Evolutionary conservation across 805 yeast species (phyloP).

Genomic region (Yarrowia yakushimensis): DNA sequence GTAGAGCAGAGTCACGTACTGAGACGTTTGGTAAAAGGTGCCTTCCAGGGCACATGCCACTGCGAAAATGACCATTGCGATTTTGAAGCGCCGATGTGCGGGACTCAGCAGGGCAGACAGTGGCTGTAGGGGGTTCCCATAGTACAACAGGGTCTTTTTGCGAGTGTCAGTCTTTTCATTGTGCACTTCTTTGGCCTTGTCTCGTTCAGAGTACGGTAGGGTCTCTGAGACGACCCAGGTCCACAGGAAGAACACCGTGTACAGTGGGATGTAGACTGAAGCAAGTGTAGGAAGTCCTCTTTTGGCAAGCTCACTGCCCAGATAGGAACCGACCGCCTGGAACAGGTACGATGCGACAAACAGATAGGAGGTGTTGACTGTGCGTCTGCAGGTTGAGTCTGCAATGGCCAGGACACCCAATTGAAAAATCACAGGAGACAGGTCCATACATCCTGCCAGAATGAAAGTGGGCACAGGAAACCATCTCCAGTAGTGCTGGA

Average conservation of each 20-base stretch:
- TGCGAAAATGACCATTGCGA: conserved; percentile 10
- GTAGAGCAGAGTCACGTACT: not conserved
- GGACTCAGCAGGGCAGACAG: not conserved
- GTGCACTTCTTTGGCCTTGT: not conserved
- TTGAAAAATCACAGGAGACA: not conserved
- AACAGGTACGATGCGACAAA: not conserved
- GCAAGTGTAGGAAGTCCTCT: not conserved
- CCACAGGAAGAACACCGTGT: not conserved
- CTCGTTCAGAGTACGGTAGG: not conserved
- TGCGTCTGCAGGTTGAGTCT: not conserved
- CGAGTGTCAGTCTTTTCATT: not conserved
- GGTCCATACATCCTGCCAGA: not conserved
- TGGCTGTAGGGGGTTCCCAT: not conserved
- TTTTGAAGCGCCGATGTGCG: conserved; percentile 5
- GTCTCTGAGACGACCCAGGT: not conserved
- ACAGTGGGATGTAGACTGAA: not conserved
- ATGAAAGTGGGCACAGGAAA: not conserved
- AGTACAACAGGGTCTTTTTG: not conserved
- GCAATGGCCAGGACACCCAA: conserved; percentile 11
- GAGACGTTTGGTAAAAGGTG: conserved; percentile 6
- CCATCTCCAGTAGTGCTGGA: not conserved
- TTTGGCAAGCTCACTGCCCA: not conserved
- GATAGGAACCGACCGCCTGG: not conserved
- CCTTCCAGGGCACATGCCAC: conserved; percentile 9
- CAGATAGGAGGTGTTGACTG: conserved; percentile 5